A percentile compares a stretch with the other conserved stretches of the same genome.
phyloP scores from a whole-genome alignment of 371 early-diverging fungal genomes.

The Enterocytospora artemiae region DNA sequence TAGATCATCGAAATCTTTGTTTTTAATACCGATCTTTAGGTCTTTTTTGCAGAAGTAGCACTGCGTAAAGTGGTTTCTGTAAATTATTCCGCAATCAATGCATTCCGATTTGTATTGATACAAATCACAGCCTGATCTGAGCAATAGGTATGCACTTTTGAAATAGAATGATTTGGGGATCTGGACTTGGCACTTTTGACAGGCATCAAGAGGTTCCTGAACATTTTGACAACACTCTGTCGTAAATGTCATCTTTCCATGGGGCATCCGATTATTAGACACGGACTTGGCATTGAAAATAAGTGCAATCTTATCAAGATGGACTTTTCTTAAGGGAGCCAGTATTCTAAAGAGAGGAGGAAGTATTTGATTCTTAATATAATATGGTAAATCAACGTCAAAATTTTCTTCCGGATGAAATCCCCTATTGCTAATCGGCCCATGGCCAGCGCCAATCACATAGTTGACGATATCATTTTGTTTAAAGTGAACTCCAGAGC shows the following conservation, averaged over 20 bases:
- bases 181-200: slow-evolving; percentile 38
- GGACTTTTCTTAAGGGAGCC: slow-evolving; percentile 4
- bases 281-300: slow-evolving; percentile 35
- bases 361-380: slow-evolving; percentile 81
- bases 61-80: not conserved
- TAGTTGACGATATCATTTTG: slow-evolving; percentile 86
- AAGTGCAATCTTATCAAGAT: slow-evolving; percentile 17
- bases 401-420: slow-evolving; percentile 71
- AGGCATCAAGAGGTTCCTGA: slow-evolving; percentile 29
- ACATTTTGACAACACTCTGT: slow-evolving; percentile 50
- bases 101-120: slow-evolving; percentile 35
- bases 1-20: slow-evolving; percentile 47
- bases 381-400: slow-evolving; percentile 76
- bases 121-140: slow-evolving; percentile 30
- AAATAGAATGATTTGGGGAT: slow-evolving; percentile 33
- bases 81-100: slow-evolving; percentile 28
- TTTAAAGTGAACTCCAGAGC: slow-evolving; percentile 62
- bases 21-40: slow-evolving; percentile 16
- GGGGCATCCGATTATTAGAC: not conserved
- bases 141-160: slow-evolving; percentile 20
- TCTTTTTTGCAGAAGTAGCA: slow-evolving; percentile 37
- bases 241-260: slow-evolving; percentile 18
- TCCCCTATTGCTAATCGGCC: slow-evolving; percentile 65
- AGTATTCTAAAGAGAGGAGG: slow-evolving; percentile 66
- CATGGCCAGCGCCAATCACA: slow-evolving; percentile 68